A percentile compares a stretch with the other conserved stretches of the same genome.
These are phyloP conservation scores for Vachellia collinsii DNA, from an alignment of 306 rosid genomes.

Conservation along the genomic window DNA sequence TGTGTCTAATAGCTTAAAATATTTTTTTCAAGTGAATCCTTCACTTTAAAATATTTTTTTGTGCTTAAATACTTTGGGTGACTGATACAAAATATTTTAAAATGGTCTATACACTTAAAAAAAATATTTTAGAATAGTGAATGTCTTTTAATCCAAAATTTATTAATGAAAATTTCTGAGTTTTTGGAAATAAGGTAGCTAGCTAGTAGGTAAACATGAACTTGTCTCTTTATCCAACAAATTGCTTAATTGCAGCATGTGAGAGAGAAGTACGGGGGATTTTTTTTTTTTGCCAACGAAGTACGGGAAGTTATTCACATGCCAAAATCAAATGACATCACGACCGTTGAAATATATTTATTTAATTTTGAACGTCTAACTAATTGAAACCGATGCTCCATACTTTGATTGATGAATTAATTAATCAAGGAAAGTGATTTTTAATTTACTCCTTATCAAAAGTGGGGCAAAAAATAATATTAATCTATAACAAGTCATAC, in stretches of 20 bases:
- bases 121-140: no score
- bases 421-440: not conserved
- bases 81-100: no score
- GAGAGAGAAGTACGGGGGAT: not conserved
- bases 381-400: not conserved
- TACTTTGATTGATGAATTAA: not conserved
- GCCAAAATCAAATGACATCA: slow-evolving; percentile 3
- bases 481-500: not conserved
- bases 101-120: no score
- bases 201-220: not conserved
- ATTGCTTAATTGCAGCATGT: not conserved
- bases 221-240: slow-evolving; percentile 1
- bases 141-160: no score
- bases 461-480: not conserved
- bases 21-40: no score
- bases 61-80: no score
- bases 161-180: not conserved
- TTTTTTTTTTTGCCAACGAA: no score
- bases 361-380: not conserved
- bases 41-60: no score
- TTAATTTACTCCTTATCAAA: not conserved
- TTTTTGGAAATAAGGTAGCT: not conserved
- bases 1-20: no score
- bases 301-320: not conserved
- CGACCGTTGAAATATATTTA: not conserved